Evolutionary conservation across 1,284 basidiomycete genomes (phyloP).

Genomic region (Cryptococcus floricola): DNA sequence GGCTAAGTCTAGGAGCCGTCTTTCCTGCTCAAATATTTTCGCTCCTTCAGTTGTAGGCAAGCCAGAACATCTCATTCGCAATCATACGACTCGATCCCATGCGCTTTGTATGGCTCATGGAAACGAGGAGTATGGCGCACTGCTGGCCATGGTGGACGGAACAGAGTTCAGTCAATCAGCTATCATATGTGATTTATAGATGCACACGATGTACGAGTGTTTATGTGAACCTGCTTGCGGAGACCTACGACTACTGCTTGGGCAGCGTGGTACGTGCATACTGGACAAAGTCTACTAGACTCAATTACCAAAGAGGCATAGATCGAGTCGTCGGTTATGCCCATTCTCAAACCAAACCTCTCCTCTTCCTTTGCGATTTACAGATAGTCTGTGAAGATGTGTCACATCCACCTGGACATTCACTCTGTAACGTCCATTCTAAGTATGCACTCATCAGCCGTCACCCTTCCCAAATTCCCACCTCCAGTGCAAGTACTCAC

Average conservation of each 20-base stretch:
- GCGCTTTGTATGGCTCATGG: constrained; percentile 45
- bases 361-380: constrained; percentile 1
- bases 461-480: too few relatives aligned
- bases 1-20: constrained; percentile 18
- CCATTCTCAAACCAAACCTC: too few relatives aligned
- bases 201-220: too few relatives aligned
- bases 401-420: constrained; percentile 7
- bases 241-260: too few relatives aligned
- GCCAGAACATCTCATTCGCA: constrained; percentile 31
- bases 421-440: background rate
- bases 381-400: background rate
- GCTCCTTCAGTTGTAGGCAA: constrained; percentile 19
- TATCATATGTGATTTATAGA: too few relatives aligned
- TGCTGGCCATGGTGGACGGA: constrained; percentile 20
- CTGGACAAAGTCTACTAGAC: too few relatives aligned
- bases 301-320: too few relatives aligned
- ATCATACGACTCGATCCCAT: constrained; percentile 29
- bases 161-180: too few relatives aligned
- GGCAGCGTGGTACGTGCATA: too few relatives aligned
- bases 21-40: background rate
- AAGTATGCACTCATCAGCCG: background rate
- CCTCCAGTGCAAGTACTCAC: constrained; percentile 1
- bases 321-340: too few relatives aligned
- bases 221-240: too few relatives aligned
- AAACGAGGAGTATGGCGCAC: constrained; percentile 36